phyloP scores from a whole-genome alignment of 352 stramenopile genomes.

The Phytophthora agathidicida region DNA sequence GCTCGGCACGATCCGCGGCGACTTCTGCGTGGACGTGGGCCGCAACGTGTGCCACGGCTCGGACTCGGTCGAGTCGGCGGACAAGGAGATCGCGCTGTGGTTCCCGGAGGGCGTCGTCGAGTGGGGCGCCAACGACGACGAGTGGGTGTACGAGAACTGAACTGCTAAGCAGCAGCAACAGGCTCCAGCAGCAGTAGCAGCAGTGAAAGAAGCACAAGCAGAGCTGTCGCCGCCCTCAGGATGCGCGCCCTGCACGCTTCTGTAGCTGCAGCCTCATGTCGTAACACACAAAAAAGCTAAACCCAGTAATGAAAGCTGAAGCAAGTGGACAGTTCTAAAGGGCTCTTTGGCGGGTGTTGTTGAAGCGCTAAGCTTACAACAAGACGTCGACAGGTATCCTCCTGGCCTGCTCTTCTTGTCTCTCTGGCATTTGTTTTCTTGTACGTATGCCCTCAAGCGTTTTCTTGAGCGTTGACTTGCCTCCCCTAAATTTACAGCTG shows the following conservation, averaged over 20 bases:
- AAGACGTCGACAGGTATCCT: too few species aligned
- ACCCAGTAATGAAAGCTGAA: constrained; percentile 13
- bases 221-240: constrained; percentile 10
- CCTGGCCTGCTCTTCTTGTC: background rate
- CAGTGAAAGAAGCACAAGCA: constrained; percentile 14
- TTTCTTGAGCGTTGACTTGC: background rate
- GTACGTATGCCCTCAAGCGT: background rate
- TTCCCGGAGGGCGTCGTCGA: constrained; percentile 95
- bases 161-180: constrained; percentile 1
- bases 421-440: constrained; percentile 14
- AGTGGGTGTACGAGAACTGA: constrained; percentile 98
- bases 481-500: constrained; percentile 7
- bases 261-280: background rate
- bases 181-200: background rate
- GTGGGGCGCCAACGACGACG: constrained; percentile 89
- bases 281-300: background rate
- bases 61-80: constrained; percentile 96
- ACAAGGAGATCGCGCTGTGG: constrained; percentile 98
- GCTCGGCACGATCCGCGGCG: constrained; percentile 94
- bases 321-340: too few species aligned
- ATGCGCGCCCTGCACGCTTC: constrained; percentile 21
- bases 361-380: too few species aligned
- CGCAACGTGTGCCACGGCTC: constrained; percentile 95
- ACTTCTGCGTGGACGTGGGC: constrained; percentile 92
- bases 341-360: too few species aligned